phyloP scores from a whole-genome alignment of 1,139 yeast genomes.

The Yamadazyma buinensis region DNA sequence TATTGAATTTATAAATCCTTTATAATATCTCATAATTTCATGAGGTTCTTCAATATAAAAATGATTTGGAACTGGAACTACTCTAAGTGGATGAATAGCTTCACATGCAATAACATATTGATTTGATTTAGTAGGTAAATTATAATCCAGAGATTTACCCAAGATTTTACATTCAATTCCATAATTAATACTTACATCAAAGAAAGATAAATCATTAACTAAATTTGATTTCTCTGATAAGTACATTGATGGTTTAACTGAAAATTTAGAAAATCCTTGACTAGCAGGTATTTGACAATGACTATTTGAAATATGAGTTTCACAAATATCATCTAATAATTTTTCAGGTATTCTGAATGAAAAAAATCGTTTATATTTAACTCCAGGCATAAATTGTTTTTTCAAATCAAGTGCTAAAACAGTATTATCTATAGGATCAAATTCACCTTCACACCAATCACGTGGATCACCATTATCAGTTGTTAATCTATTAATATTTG shows the following conservation, averaged over 20 bases:
- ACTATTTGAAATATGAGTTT: slow-evolving; percentile 28
- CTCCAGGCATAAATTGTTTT: slow-evolving; percentile 34
- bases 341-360: slow-evolving; percentile 42
- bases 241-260: slow-evolving; percentile 20
- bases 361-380: slow-evolving; percentile 41
- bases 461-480: slow-evolving; percentile 48
- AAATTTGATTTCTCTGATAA: slow-evolving; percentile 19
- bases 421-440: slow-evolving; percentile 42
- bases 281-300: slow-evolving; percentile 41
- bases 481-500: slow-evolving; percentile 41
- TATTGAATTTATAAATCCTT: slow-evolving; percentile 35
- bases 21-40: slow-evolving; percentile 27
- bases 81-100: slow-evolving; percentile 30
- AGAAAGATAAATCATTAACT: slow-evolving; percentile 33
- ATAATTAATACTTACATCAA: slow-evolving; percentile 37
- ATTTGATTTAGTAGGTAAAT: slow-evolving; percentile 17
- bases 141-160: slow-evolving; percentile 39
- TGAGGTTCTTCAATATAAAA: slow-evolving; percentile 18
- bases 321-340: slow-evolving; percentile 40
- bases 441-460: slow-evolving; percentile 49
- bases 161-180: slow-evolving; percentile 42
- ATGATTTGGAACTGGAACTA: slow-evolving; percentile 29
- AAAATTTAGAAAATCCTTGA: slow-evolving; percentile 29
- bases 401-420: slow-evolving; percentile 35
- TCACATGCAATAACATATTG: slow-evolving; percentile 40